These are phyloP conservation scores for Cercospora sojina DNA, from an alignment of 2,329 filamentous ascomycete genomes.

Conservation along the genomic window DNA sequence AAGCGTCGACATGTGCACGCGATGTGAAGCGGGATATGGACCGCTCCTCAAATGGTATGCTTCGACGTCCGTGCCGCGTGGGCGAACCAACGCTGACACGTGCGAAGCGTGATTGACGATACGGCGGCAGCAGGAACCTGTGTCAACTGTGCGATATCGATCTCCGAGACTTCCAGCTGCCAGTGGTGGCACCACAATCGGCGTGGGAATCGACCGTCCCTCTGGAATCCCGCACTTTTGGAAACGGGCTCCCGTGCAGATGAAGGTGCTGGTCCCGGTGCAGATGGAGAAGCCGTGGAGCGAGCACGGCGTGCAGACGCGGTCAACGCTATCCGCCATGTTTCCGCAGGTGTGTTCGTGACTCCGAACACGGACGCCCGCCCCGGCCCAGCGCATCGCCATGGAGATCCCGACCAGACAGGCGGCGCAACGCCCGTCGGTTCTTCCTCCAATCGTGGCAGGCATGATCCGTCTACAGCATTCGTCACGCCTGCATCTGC, in stretches of 20 bases:
- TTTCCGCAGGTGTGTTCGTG: neutral
- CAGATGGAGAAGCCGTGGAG: neutral
- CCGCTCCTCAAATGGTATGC: conserved; percentile 6
- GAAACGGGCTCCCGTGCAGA: neutral
- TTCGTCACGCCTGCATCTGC: neutral
- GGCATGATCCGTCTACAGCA: neutral
- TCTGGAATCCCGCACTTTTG: conserved; percentile 1
- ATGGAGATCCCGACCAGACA: neutral
- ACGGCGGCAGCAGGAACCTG: neutral
- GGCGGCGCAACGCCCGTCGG: neutral
- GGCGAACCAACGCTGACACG: neutral
- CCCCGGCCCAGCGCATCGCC: neutral
- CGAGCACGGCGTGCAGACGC: neutral
- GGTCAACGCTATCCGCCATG: neutral
- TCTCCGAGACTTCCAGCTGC: neutral
- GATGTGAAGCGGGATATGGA: neutral
- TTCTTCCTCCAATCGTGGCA: neutral
- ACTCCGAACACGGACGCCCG: neutral
- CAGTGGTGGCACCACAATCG: conserved; percentile 8
- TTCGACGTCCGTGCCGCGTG: neutral
- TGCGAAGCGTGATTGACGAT: neutral
- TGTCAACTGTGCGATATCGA: conserved; percentile 4
- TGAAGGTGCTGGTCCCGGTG: neutral
- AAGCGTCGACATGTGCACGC: neutral
- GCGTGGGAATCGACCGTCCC: neutral